Percentiles rank a stretch among this genome's conserved stretches.
Evolutionary conservation across 129 eudicot species (phyloP).

Genomic region (Lactuca sativa): DNA sequence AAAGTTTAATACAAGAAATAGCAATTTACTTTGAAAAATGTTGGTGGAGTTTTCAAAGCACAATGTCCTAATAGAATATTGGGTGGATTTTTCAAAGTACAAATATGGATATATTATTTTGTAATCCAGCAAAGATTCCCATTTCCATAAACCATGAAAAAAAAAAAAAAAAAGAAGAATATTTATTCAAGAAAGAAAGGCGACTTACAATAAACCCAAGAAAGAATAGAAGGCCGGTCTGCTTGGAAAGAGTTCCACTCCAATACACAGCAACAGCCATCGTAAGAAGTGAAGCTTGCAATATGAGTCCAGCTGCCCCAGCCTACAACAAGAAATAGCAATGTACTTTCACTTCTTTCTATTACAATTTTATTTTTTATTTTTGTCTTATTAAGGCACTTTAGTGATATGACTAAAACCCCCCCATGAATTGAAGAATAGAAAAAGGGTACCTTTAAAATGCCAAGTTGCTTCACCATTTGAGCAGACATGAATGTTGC

Average conservation of each 20-base stretch:
- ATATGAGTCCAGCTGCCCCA: slow-evolving; percentile 90
- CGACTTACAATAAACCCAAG: slow-evolving; percentile 80
- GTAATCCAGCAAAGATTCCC: neutral
- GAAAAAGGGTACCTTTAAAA: slow-evolving; percentile 60
- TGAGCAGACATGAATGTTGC: slow-evolving; percentile 92
- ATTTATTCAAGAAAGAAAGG: neutral
- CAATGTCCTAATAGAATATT: no score
- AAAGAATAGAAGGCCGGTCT: slow-evolving; percentile 67
- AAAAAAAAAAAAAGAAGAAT: neutral
- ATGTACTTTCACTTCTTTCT: no score
- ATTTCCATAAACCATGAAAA: neutral
- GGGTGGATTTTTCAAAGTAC: no score
- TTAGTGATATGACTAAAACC: no score
- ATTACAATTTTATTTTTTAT: no score
- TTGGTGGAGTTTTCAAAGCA: no score
- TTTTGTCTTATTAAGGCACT: no score
- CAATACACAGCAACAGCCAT: slow-evolving; percentile 87
- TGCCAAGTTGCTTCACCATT: slow-evolving; percentile 72
- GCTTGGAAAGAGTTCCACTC: slow-evolving; percentile 81
- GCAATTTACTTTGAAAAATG: no score
- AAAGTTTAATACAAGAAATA: no score
- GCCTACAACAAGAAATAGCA: slow-evolving; percentile 57
- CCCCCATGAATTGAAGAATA: no score
- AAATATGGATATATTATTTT: no score
- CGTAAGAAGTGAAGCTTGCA: slow-evolving; percentile 89